These are phyloP conservation scores for Lentinula novae-zelandiae DNA, from an alignment of 1,284 basidiomycete genomes.

Conservation along the genomic window DNA sequence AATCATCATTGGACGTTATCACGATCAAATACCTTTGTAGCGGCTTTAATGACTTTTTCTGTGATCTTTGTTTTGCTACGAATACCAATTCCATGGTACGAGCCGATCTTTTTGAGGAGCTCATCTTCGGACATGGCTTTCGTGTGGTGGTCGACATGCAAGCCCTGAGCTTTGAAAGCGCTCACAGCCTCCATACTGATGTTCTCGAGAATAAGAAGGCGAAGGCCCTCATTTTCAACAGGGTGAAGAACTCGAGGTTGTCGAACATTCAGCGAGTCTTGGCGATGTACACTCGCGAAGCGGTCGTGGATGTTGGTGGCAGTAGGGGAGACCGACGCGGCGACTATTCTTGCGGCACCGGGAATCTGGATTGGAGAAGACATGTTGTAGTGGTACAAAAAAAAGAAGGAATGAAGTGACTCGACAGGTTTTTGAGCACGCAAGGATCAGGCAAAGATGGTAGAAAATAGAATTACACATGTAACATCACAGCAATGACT, in stretches of 20 bases:
- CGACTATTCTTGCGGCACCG: slow-evolving; percentile 28
- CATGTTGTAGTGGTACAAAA: slow-evolving; percentile 7
- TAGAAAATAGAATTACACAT: not conserved
- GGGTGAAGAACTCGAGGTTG: slow-evolving; percentile 72
- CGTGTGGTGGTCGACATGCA: slow-evolving; percentile 88
- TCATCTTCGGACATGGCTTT: slow-evolving; percentile 92
- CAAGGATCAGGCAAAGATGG: slow-evolving; percentile 14
- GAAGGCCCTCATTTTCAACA: slow-evolving; percentile 70
- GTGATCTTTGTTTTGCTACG: slow-evolving; percentile 98
- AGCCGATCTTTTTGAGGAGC: slow-evolving; percentile 81
- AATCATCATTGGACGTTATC: slow-evolving; percentile 11
- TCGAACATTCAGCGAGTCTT: slow-evolving; percentile 34
- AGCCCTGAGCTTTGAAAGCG: slow-evolving; percentile 82
- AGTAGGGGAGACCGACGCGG: slow-evolving; percentile 47
- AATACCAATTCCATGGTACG: slow-evolving; percentile 95
- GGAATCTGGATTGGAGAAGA: slow-evolving; percentile 40
- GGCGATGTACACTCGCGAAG: slow-evolving; percentile 25
- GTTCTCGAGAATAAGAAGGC: slow-evolving; percentile 89
- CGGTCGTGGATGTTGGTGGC: slow-evolving; percentile 43
- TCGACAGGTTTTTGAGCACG: not conserved
- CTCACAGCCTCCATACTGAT: slow-evolving; percentile 90
- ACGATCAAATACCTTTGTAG: slow-evolving; percentile 57
- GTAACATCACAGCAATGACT: not conserved
- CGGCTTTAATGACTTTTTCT: slow-evolving; percentile 82
- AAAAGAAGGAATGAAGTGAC: not conserved